Evolutionary conservation across 208 protist genomes (phyloP).

Genomic region (Wallacemonas sp.): DNA sequence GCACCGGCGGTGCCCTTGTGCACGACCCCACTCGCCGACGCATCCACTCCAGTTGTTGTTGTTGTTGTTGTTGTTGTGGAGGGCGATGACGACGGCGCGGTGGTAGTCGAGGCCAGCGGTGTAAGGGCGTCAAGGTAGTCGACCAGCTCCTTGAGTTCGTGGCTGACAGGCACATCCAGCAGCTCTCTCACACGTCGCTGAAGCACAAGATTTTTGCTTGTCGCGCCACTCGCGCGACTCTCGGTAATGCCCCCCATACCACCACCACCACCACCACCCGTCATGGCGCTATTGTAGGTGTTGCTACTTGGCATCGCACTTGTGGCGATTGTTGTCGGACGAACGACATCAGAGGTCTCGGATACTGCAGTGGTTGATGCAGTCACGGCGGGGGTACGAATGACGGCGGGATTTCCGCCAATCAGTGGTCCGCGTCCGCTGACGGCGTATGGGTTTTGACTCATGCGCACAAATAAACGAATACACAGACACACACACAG

Average conservation of each 20-base stretch:
- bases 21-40: too few relatives aligned
- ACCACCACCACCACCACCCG: too few relatives aligned
- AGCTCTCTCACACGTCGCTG: slow-evolving; percentile 44
- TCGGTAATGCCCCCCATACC: too few relatives aligned
- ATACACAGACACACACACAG: not conserved
- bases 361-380: too few relatives aligned
- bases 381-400: too few relatives aligned
- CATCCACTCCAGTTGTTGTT: too few relatives aligned
- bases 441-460: not conserved
- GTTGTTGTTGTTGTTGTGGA: too few relatives aligned
- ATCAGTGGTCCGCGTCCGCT: not conserved
- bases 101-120: slow-evolving; percentile 34
- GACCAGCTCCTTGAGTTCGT: slow-evolving; percentile 59
- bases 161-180: slow-evolving; percentile 62
- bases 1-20: not conserved
- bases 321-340: too few relatives aligned
- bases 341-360: too few relatives aligned
- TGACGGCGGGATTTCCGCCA: not conserved
- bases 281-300: too few relatives aligned
- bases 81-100: slow-evolving; percentile 17
- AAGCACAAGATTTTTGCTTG: slow-evolving; percentile 27
- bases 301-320: too few relatives aligned
- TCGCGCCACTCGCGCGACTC: not conserved
- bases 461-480: not conserved
- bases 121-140: slow-evolving; percentile 62